Evolutionary conservation across 1,284 basidiomycete genomes (phyloP).

Genomic region (Athelia psychrophila): DNA sequence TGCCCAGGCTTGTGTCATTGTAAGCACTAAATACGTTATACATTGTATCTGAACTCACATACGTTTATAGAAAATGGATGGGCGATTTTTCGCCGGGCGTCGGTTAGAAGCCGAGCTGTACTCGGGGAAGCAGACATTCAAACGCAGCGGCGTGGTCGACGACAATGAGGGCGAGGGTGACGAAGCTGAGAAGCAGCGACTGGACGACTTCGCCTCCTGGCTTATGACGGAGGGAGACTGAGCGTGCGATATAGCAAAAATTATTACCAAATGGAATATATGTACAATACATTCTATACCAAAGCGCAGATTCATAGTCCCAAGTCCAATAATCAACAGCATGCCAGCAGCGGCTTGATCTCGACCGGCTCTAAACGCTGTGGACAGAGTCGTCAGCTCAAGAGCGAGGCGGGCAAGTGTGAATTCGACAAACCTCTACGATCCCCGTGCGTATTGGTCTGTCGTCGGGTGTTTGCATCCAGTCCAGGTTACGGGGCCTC

Average conservation of each 20-base stretch:
- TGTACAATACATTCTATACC: constrained; percentile 1
- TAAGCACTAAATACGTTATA: constrained; percentile 37
- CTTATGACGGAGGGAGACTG: constrained; percentile 74
- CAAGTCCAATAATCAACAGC: constrained; percentile 47
- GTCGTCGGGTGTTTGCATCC: constrained; percentile 54
- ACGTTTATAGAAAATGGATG: constrained; percentile 85
- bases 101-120: constrained; percentile 81
- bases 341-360: constrained; percentile 63
- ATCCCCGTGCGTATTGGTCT: constrained; percentile 58
- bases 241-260: constrained; percentile 10
- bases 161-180: constrained; percentile 62
- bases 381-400: constrained; percentile 5
- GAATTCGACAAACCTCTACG: constrained; percentile 56
- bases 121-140: constrained; percentile 80
- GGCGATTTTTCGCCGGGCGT: constrained; percentile 88
- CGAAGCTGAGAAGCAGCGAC: constrained; percentile 75
- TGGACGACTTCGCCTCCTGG: constrained; percentile 90
- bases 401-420: neutral
- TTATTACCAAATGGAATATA: constrained; percentile 7
- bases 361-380: constrained; percentile 74
- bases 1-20: constrained; percentile 87
- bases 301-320: neutral
- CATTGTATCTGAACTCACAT: neutral
- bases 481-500: constrained; percentile 48
- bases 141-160: constrained; percentile 63